Evolutionary conservation across 2,329 filamentous ascomycete genomes (phyloP), one percentile per base, ranked within the genome.

Genomic region (Claviceps africana): DNA sequence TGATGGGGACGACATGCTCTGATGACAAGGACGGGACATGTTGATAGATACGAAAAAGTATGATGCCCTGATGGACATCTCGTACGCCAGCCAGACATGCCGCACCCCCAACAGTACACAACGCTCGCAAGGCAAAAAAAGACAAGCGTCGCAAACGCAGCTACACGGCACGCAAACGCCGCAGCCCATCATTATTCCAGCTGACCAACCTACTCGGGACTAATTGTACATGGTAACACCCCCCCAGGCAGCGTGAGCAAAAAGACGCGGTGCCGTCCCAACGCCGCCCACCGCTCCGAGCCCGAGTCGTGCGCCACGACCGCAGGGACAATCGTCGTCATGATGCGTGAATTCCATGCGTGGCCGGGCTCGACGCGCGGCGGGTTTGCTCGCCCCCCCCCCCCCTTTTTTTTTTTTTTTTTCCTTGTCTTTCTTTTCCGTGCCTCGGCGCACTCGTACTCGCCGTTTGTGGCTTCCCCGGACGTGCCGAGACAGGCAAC

Each of bases 211-310:
- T 8, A 28, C 42, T 21, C n/a, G 25, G 22, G 9, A 51, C 31
- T 54, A 54, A 22, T 51, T 49, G 52, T 51, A 54, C 52, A 54
- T 48, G 39, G 45, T 25, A 25, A 35, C 42, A 37, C 5, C 3
- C 25, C 25, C 25, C 5, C 5, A 19, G 47, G 31, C 48, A n/a
- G 47, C 9, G 15, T 25, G 43, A 13, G 21, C 46, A 9, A 15
- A 10, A 19, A 19, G 4, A 13, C 25, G 13, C 8, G 11, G 28
- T 22, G 35, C 1, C 43, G 2, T 9, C 46, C 15, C 50, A 30
- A n/a, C 33, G 5, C n/a, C n/a, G 5, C 25, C 25, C 25, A 3
- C 25, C 3, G 25, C 5, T 31, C 30, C 31, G 30, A 42, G 21
- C 48, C 43, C 25, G 6, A 11, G 42, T 49, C 37, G 25, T 49